Percentiles rank a stretch among this genome's conserved stretches.
Conservation (phyloP, 2,329 filamentous ascomycete species). For the Didymellaceae sp. region DNA sequence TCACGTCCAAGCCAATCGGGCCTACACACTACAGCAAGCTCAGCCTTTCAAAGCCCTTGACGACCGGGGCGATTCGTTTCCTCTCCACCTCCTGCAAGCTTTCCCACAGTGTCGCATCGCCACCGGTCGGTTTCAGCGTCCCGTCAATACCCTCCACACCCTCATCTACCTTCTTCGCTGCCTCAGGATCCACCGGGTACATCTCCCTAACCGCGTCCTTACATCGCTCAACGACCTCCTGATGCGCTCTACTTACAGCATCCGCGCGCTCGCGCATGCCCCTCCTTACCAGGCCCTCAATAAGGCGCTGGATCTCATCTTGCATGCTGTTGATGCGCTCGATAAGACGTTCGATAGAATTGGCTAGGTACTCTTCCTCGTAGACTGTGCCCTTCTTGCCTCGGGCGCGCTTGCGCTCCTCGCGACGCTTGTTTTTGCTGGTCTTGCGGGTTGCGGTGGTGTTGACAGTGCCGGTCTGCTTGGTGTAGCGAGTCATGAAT, state of each 20-base stretch:
- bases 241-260: conserved; percentile 75
- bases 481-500: conserved; percentile 91
- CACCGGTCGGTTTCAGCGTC: conserved; percentile 47
- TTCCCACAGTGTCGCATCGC: conserved; percentile 55
- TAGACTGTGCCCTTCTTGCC: conserved; percentile 98
- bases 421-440: conserved; percentile 83
- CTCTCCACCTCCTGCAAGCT: conserved; percentile 49
- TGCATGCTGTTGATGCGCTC: conserved; percentile 78
- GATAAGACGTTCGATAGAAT: conserved; percentile 81
- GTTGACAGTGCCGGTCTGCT: conserved; percentile 73
- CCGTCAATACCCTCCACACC: conserved; percentile 31
- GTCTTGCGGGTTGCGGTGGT: conserved; percentile 80
- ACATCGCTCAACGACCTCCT: conserved; percentile 76
- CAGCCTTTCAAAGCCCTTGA: conserved; percentile 60
- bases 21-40: conserved; percentile 26
- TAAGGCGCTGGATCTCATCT: conserved; percentile 74
- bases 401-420: conserved; percentile 92
- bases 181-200: conserved; percentile 24
- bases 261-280: conserved; percentile 87
- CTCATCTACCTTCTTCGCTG: conserved; percentile 3
- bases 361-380: conserved; percentile 95
- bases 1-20: too few relatives aligned
- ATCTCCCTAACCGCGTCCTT: conserved; percentile 67
- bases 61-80: conserved; percentile 56
- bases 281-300: conserved; percentile 78